Base-by-base conservation (phyloP, 257 asterid species). In the Galeopsis tetrahit region DNA sequence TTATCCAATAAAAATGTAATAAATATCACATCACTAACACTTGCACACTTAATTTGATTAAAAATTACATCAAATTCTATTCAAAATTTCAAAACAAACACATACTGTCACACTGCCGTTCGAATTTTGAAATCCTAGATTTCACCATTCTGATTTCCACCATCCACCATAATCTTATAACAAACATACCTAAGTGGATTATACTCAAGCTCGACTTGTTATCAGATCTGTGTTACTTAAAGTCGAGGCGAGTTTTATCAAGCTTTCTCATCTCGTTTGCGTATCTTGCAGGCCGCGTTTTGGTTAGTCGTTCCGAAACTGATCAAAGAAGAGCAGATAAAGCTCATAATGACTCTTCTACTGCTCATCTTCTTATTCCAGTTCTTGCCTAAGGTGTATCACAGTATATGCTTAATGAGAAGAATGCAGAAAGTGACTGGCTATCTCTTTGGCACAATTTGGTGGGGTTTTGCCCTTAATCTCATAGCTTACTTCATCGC, bases 381-480 rank as follows among this genome's bases (percentile, higher is more conserved):
- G 52, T 95, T 87, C 85, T 83, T 95, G 5, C 99, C 99, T 2
- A 92, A 89, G 80, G 90, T 95, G 4, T 95, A 90, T 67, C 98
- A 95, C 80, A 76, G 94, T 70, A 79, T 95, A 56, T 86, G 81
- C 69, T 66, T 90, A 34, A 90, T 95, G 97, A 80, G 95, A 75
- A 80, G 96, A 78, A 95, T 95, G 99, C 96, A 92, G 39, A 90
- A 92, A 75, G 97, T 92, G 66, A 92, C 99, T 0, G 99, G 99
- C n/a, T 95, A 92, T 17, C 78, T 92, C 33, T 95, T 95, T 63
- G 99, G 99, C 72, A 92, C 99, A 33, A 90, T 95, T n/a, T 95
- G 99, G 99, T 95, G 99, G 99, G 99, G 99, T 33, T 90, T 95
- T 65, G 90, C 82, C 81, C 98, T 94, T 57, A 94, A 94, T 83